Conservation (phyloP, 202 grass and related monocot genomes). For the Panicum hallii region DNA sequence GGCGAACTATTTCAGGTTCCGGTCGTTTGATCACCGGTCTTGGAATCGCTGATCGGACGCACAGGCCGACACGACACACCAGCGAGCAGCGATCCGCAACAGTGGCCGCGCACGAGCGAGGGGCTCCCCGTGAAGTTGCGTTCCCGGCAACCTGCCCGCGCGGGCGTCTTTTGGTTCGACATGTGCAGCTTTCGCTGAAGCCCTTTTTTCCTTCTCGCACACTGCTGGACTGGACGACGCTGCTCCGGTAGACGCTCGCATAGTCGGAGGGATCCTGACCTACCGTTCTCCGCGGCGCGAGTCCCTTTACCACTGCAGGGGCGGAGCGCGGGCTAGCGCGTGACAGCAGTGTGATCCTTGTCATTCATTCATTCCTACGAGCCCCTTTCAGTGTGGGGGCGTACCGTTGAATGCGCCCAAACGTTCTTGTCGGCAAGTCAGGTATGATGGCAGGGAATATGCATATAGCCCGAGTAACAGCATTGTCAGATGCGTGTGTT, state of each 20-base stretch:
- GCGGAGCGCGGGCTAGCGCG: neutral
- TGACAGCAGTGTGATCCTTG: constrained; percentile 34
- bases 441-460: constrained; percentile 48
- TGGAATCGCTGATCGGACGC: neutral
- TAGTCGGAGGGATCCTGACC: constrained; percentile 58
- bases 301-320: constrained; percentile 16
- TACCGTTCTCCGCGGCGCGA: constrained; percentile 11
- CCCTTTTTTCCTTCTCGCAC: neutral
- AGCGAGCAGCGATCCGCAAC: neutral
- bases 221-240: constrained; percentile 1
- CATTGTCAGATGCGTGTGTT: neutral
- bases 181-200: neutral
- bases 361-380: constrained; percentile 43
- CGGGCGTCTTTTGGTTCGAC: neutral
- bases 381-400: constrained; percentile 20
- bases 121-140: constrained; percentile 4
- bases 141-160: constrained; percentile 27
- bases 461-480: neutral
- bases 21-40: constrained; percentile 36
- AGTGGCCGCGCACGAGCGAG: neutral
- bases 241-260: constrained; percentile 55
- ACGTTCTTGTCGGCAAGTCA: constrained; percentile 51
- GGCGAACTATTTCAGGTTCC: constrained; percentile 53
- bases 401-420: constrained; percentile 58
- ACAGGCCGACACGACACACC: neutral